phyloP scores from a whole-genome alignment of 108 stramenopile genomes.

The Conticribra guillardii region DNA sequence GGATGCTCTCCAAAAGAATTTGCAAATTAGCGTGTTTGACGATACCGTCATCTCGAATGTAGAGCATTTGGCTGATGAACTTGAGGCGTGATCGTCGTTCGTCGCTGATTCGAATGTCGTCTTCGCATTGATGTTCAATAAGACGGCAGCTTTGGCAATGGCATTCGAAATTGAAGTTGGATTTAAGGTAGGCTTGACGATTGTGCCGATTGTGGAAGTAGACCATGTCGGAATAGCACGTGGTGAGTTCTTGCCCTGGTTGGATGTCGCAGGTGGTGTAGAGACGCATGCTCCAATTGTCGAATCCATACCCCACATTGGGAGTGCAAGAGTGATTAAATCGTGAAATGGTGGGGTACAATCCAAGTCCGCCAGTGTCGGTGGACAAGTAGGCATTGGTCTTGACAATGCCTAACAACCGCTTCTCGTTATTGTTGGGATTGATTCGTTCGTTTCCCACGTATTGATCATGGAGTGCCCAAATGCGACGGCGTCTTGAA shows the following conservation, averaged over 20 bases:
- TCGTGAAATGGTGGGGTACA: slow-evolving; percentile 15
- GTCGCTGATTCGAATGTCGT: background rate
- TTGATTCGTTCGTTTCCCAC: background rate
- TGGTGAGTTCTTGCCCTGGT: slow-evolving; percentile 9
- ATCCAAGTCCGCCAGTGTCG: background rate
- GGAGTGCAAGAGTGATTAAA: slow-evolving; percentile 23
- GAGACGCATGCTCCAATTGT: slow-evolving; percentile 14
- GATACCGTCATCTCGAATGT: background rate
- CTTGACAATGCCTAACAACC: slow-evolving; percentile 12
- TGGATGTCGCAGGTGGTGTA: slow-evolving; percentile 18
- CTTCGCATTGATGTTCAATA: slow-evolving; percentile 1
- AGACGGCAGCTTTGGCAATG: slow-evolving; percentile 1
- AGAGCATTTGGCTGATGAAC: slow-evolving; percentile 4
- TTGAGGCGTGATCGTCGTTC: background rate
- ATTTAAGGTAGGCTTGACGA: background rate
- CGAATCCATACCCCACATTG: slow-evolving; percentile 21
- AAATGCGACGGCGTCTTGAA: background rate
- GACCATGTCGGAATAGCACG: slow-evolving; percentile 23
- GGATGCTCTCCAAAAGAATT: slow-evolving; percentile 9
- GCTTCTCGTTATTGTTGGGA: slow-evolving; percentile 6
- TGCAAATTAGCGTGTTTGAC: slow-evolving; percentile 4
- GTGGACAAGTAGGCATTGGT: slow-evolving; percentile 20
- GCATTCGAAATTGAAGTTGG: slow-evolving; percentile 16
- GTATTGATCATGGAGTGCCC: slow-evolving; percentile 23
- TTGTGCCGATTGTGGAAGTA: background rate